Percentiles rank a stretch among this genome's conserved stretches.
Conservation (phyloP, 108 stramenopile species). For the Stephanodiscus minutulus region DNA sequence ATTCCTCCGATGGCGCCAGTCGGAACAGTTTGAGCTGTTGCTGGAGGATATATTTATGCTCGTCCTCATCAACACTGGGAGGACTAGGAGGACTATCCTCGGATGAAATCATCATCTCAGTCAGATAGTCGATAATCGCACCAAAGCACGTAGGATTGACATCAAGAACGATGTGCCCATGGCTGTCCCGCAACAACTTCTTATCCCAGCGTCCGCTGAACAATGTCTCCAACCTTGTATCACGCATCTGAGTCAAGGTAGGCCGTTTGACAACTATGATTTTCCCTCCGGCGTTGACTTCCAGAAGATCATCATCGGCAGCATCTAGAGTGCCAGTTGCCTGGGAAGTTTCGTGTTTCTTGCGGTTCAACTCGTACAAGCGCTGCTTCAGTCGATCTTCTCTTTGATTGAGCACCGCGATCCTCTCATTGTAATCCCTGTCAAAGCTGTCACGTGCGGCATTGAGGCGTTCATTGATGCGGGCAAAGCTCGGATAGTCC, state of each 20-base stretch:
- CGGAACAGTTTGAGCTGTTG: conserved; percentile 32
- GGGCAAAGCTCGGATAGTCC: neutral
- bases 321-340: conserved; percentile 8
- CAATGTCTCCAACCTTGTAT: conserved; percentile 11
- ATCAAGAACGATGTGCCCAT: conserved; percentile 20
- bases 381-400: neutral
- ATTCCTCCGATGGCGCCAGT: neutral
- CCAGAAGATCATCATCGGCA: conserved; percentile 5
- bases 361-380: neutral
- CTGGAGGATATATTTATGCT: conserved; percentile 21
- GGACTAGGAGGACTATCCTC: neutral
- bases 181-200: conserved; percentile 6
- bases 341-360: neutral
- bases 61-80: conserved; percentile 28
- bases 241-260: conserved; percentile 9
- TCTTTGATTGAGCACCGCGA: neutral
- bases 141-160: conserved; percentile 13
- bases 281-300: conserved; percentile 20
- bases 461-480: conserved; percentile 3
- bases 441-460: neutral
- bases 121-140: conserved; percentile 19
- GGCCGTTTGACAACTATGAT: neutral
- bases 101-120: conserved; percentile 9
- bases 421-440: neutral
- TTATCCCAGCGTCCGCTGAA: conserved; percentile 31